Conservation (phyloP, 2,329 filamentous ascomycete genomes). For the Pseudocercospora fuligena region DNA sequence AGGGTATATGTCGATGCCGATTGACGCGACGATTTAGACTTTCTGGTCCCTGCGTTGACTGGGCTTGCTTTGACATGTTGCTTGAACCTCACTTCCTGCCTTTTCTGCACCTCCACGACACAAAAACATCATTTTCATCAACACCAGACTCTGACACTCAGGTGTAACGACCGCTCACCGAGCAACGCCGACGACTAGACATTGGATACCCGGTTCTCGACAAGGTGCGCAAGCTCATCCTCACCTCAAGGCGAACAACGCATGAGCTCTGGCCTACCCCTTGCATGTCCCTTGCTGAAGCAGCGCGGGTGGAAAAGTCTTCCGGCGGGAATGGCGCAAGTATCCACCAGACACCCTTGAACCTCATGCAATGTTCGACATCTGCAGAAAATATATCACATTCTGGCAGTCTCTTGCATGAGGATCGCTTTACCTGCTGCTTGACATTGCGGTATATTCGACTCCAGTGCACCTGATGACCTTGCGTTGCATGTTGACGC, state of each 20-base stretch:
- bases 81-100: slow-evolving; percentile 17
- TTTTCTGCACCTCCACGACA: background rate
- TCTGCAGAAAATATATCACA: slow-evolving; percentile 15
- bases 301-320: slow-evolving; percentile 10
- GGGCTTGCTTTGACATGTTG: slow-evolving; percentile 8
- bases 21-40: slow-evolving; percentile 3
- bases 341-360: slow-evolving; percentile 8
- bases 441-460: background rate
- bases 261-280: slow-evolving; percentile 8
- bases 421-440: background rate
- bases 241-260: slow-evolving; percentile 9
- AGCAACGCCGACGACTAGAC: slow-evolving; percentile 10
- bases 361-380: slow-evolving; percentile 11
- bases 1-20: background rate
- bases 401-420: slow-evolving; percentile 11
- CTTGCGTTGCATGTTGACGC: slow-evolving; percentile 6
- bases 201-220: slow-evolving; percentile 13
- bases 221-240: slow-evolving; percentile 14
- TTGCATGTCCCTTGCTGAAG: slow-evolving; percentile 13
- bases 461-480: background rate
- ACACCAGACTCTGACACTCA: background rate
- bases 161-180: slow-evolving; percentile 6
- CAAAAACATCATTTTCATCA: background rate
- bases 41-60: background rate
- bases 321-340: slow-evolving; percentile 14